These are phyloP conservation scores for Ustilago cynodontis DNA, from an alignment of 1,284 basidiomycete genomes.

Conservation along the genomic window DNA sequence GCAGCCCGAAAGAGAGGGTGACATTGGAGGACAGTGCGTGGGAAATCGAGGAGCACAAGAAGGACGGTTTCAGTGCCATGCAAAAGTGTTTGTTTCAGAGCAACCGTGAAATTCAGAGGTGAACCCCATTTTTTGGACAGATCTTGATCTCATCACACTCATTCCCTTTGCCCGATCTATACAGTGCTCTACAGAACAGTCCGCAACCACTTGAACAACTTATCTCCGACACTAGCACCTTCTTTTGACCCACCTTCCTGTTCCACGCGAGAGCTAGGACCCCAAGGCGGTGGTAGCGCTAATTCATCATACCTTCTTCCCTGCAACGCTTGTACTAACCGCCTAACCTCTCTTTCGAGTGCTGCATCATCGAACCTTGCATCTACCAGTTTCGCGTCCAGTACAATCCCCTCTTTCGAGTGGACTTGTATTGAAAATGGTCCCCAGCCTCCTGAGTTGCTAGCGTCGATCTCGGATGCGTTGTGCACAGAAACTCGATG, in stretches of 20 bases:
- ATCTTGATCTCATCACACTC: neutral
- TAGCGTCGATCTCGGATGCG: slow-evolving; percentile 16
- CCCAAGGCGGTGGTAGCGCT: slow-evolving; percentile 49
- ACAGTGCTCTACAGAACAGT: slow-evolving; percentile 19
- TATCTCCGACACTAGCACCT: neutral
- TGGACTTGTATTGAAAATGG: slow-evolving; percentile 44
- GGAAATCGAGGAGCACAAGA: neutral
- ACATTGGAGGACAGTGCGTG: neutral
- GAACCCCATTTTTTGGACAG: slow-evolving; percentile 3
- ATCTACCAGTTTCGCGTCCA: slow-evolving; percentile 40
- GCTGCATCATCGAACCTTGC: slow-evolving; percentile 16
- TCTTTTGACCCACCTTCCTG: neutral
- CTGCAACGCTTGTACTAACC: slow-evolving; percentile 20
- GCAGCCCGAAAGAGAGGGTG: neutral
- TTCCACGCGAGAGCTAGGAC: slow-evolving; percentile 11
- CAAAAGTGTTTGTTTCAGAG: slow-evolving; percentile 12
- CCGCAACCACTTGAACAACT: slow-evolving; percentile 29
- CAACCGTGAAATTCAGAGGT: neutral
- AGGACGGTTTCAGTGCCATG: neutral
- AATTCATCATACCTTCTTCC: slow-evolving; percentile 52
- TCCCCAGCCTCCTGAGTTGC: slow-evolving; percentile 13
- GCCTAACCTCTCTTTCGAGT: slow-evolving; percentile 22
- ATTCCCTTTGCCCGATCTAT: neutral
- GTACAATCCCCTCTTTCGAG: slow-evolving; percentile 48
- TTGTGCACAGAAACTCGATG: slow-evolving; percentile 57